These are phyloP conservation scores for Leucocoprinus leucothites DNA, from an alignment of 768 basidiomycete genomes.

Conservation along the genomic window DNA sequence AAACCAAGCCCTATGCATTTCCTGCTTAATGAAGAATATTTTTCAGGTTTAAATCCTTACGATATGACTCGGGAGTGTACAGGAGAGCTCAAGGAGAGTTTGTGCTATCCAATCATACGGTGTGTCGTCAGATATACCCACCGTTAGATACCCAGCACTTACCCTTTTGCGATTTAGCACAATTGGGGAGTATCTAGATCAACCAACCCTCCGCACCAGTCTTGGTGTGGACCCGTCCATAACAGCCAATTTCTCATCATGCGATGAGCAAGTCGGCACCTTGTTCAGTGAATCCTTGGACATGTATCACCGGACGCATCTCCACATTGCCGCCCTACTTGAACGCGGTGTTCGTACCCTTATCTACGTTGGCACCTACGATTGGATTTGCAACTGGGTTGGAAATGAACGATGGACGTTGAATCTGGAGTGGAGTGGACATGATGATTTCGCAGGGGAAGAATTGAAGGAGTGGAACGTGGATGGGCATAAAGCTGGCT, in stretches of 20 bases:
- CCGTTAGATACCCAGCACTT: background rate
- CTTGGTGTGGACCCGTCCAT: constrained; percentile 61
- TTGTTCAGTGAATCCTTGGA: constrained; percentile 53
- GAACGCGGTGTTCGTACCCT: constrained; percentile 69
- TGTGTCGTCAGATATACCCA: constrained; percentile 14
- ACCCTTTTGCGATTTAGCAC: constrained; percentile 29
- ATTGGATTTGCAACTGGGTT: constrained; percentile 76
- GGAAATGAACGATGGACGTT: constrained; percentile 74
- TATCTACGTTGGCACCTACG: constrained; percentile 67
- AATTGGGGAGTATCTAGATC: constrained; percentile 62
- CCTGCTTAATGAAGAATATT: background rate
- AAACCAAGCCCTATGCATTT: background rate
- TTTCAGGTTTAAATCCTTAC: constrained; percentile 54
- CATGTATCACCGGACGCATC: constrained; percentile 37
- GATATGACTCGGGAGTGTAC: constrained; percentile 66
- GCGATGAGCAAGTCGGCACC: constrained; percentile 33
- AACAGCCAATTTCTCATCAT: constrained; percentile 30
- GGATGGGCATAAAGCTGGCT: constrained; percentile 40
- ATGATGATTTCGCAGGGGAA: constrained; percentile 35
- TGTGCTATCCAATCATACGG: constrained; percentile 59
- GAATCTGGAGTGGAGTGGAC: constrained; percentile 69
- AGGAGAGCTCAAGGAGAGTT: constrained; percentile 39
- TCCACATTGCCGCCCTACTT: constrained; percentile 63
- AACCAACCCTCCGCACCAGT: constrained; percentile 43
- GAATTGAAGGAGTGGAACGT: constrained; percentile 58